Percentiles rank a stretch among this genome's conserved stretches.
Evolutionary conservation across 2,329 filamentous ascomycete genomes (phyloP).

Genomic region (Aspergillus fischeri): DNA sequence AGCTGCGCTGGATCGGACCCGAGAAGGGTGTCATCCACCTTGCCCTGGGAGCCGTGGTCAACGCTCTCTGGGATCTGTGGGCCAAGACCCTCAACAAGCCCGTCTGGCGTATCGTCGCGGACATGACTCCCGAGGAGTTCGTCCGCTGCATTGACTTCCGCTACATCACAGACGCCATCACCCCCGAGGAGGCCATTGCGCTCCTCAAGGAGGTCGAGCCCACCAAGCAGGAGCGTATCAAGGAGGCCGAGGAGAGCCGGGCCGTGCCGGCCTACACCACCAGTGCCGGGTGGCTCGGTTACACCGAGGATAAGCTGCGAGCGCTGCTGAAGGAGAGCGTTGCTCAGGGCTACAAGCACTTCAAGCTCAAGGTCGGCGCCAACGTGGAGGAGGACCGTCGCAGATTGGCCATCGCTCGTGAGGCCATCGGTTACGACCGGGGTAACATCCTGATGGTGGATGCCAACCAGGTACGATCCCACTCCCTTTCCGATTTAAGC

Average conservation of each 20-base stretch:
- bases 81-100: slow-evolving; percentile 81
- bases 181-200: slow-evolving; percentile 72
- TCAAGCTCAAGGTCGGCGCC: slow-evolving; percentile 86
- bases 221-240: slow-evolving; percentile 66
- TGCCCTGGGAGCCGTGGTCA: slow-evolving; percentile 81
- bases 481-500: background rate
- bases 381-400: slow-evolving; percentile 67
- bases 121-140: slow-evolving; percentile 85
- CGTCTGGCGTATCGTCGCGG: slow-evolving; percentile 83
- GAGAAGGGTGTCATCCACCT: slow-evolving; percentile 95
- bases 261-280: slow-evolving; percentile 92
- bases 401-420: slow-evolving; percentile 68
- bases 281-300: slow-evolving; percentile 86
- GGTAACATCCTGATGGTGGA: slow-evolving; percentile 89
- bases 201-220: slow-evolving; percentile 63
- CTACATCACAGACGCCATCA: slow-evolving; percentile 92
- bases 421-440: slow-evolving; percentile 75
- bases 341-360: slow-evolving; percentile 72
- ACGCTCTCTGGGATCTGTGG: slow-evolving; percentile 95
- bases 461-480: slow-evolving; percentile 67
- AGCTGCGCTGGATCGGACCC: slow-evolving; percentile 89
- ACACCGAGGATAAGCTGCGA: slow-evolving; percentile 83
- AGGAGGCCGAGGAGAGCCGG: slow-evolving; percentile 66
- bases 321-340: slow-evolving; percentile 69
- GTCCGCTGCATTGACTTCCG: slow-evolving; percentile 88